Percentiles rank a stretch among this genome's conserved stretches.
phyloP scores from a whole-genome alignment of 2,329 filamentous ascomycete species.

The Claviceps purpurea region DNA sequence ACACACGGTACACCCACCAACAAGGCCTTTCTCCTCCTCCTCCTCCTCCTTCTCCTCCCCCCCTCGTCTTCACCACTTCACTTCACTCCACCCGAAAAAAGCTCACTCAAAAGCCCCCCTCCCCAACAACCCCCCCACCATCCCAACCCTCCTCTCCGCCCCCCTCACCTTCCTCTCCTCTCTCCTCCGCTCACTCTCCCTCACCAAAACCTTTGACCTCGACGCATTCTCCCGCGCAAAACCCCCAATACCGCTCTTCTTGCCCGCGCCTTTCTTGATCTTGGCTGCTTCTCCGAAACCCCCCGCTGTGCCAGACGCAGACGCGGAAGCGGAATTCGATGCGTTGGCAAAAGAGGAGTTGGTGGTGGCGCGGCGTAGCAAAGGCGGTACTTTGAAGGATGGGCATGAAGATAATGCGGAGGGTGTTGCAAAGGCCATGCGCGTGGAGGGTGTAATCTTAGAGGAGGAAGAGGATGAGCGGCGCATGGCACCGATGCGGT shows the following conservation, averaged over 20 bases:
- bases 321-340: conserved; percentile 14
- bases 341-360: conserved; percentile 36
- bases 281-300: conserved; percentile 36
- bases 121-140: conserved; percentile 45
- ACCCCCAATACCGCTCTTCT: conserved; percentile 46
- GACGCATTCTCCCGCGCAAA: conserved; percentile 48
- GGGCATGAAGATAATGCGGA: conserved; percentile 26
- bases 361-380: conserved; percentile 62
- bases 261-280: conserved; percentile 47
- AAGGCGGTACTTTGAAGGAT: conserved; percentile 53
- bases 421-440: conserved; percentile 44
- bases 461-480: conserved; percentile 13
- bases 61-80: too few species aligned
- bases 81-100: not conserved
- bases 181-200: conserved; percentile 43
- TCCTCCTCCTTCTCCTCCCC: too few species aligned
- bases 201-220: conserved; percentile 35
- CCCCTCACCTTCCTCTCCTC: conserved; percentile 45
- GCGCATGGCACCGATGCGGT: conserved; percentile 61
- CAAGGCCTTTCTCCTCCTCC: too few species aligned
- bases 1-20: too few species aligned
- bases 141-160: conserved; percentile 40
- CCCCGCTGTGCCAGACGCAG: conserved; percentile 10
- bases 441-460: conserved; percentile 11
- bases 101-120: conserved; percentile 30